Evolutionary conservation across 345 rosid species (phyloP).

Genomic region (Eutrema heterophyllum): DNA sequence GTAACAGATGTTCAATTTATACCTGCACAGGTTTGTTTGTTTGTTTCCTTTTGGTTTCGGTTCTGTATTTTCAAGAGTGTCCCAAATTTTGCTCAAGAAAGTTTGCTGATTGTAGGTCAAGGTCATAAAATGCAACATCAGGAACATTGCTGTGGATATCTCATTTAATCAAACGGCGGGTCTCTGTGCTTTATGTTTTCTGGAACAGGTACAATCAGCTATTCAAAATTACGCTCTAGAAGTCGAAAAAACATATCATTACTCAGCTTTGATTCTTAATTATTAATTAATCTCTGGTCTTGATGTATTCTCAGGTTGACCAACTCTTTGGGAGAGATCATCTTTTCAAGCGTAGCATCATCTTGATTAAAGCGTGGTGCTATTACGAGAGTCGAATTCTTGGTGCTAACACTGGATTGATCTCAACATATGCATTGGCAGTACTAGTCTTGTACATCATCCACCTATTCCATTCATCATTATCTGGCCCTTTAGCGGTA

Average conservation of each 20-base stretch:
- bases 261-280: not conserved
- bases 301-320: conserved; percentile 50
- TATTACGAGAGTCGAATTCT: conserved; percentile 92
- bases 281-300: not conserved
- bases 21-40: conserved; percentile 62
- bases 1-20: conserved; percentile 68
- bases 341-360: conserved; percentile 78
- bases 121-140: conserved; percentile 63
- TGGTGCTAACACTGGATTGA: conserved; percentile 79
- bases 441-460: conserved; percentile 66
- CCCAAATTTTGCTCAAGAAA: not conserved
- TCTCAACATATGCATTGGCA: conserved; percentile 86
- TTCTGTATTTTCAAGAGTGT: not conserved
- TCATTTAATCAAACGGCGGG: conserved; percentile 82
- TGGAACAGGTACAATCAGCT: conserved; percentile 55
- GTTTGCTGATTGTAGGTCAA: conserved; percentile 54
- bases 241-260: not conserved
- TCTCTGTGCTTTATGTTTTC: conserved; percentile 65
- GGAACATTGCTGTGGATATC: conserved; percentile 64
- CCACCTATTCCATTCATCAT: conserved; percentile 62
- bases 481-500: conserved; percentile 73
- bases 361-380: conserved; percentile 90
- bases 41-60: not conserved
- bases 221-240: not conserved
- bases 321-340: conserved; percentile 60